Conservation (phyloP, 2,329 filamentous ascomycete genomes). For the Metarhizium sp. region DNA sequence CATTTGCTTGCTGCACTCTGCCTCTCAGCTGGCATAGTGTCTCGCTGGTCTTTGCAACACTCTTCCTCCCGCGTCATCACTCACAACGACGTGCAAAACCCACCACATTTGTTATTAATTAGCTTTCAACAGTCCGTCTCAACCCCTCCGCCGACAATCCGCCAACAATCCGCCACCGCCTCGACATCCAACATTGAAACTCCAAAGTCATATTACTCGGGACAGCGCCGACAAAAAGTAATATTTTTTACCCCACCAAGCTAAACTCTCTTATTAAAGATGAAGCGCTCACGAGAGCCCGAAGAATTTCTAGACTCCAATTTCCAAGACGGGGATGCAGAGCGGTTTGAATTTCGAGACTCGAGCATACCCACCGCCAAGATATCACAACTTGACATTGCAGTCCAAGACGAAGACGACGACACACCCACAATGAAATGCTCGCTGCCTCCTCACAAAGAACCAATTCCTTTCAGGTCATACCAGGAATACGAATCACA, state of each 20-base stretch:
- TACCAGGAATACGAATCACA: slow-evolving; percentile 82
- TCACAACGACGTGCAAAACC: slow-evolving; percentile 8
- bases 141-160: background rate
- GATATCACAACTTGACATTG: slow-evolving; percentile 48
- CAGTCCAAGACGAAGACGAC: slow-evolving; percentile 22
- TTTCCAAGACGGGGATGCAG: slow-evolving; percentile 8
- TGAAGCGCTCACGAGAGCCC: slow-evolving; percentile 56
- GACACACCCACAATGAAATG: slow-evolving; percentile 58
- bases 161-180: background rate
- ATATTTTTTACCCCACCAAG: slow-evolving; percentile 4
- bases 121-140: background rate
- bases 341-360: slow-evolving; percentile 8
- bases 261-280: slow-evolving; percentile 19
- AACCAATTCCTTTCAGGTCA: slow-evolving; percentile 59
- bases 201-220: background rate
- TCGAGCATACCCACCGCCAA: slow-evolving; percentile 34
- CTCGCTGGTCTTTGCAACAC: no score
- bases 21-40: no score
- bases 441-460: slow-evolving; percentile 68
- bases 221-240: slow-evolving; percentile 5
- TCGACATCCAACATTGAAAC: background rate
- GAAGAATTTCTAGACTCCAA: slow-evolving; percentile 35
- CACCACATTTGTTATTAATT: no score
- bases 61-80: slow-evolving; percentile 16
- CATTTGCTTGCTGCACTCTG: no score